These are phyloP conservation scores for Warburgia ugandensis DNA, from an alignment of 164 flowering plant species.

Conservation along the genomic window DNA sequence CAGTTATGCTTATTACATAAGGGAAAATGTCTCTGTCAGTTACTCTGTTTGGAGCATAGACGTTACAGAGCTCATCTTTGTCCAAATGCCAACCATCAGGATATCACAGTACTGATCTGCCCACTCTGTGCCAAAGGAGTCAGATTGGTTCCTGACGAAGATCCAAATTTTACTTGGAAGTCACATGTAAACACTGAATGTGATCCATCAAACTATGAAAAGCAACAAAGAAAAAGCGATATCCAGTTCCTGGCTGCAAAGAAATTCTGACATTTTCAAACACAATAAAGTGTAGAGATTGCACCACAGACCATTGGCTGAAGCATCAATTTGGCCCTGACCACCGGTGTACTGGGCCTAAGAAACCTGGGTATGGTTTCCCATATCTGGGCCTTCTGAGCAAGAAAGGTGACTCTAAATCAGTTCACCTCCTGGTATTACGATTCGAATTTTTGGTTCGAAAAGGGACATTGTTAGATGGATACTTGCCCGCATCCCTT, in stretches of 20 bases:
- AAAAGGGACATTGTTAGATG: too few species aligned
- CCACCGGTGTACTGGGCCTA: conserved; percentile 80
- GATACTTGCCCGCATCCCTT: too few species aligned
- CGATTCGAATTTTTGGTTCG: too few species aligned
- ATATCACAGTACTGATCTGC: conserved; percentile 84
- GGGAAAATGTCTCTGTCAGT: conserved; percentile 37
- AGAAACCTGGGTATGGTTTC: conserved; percentile 46
- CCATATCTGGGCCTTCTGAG: conserved; percentile 41
- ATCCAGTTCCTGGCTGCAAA: conserved; percentile 80
- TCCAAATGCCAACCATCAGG: conserved; percentile 62
- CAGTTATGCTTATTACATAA: too few species aligned
- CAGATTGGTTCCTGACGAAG: conserved; percentile 65
- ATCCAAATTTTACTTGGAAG: conserved; percentile 93
- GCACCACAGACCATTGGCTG: conserved; percentile 71
- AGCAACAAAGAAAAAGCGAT: conserved; percentile 71
- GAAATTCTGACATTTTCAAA: conserved; percentile 80
- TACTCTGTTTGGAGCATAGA: conserved; percentile 84
- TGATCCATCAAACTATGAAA: conserved; percentile 88
- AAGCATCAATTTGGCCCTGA: conserved; percentile 93
- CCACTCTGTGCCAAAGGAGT: conserved; percentile 98
- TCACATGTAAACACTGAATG: conserved; percentile 81
- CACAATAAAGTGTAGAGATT: conserved; percentile 80
- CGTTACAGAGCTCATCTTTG: conserved; percentile 68
- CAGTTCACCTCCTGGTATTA: too few species aligned
- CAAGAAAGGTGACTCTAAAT: conserved; percentile 38